Conservation (phyloP, 2,329 filamentous ascomycete genomes). For the Thelonectria rubi region DNA sequence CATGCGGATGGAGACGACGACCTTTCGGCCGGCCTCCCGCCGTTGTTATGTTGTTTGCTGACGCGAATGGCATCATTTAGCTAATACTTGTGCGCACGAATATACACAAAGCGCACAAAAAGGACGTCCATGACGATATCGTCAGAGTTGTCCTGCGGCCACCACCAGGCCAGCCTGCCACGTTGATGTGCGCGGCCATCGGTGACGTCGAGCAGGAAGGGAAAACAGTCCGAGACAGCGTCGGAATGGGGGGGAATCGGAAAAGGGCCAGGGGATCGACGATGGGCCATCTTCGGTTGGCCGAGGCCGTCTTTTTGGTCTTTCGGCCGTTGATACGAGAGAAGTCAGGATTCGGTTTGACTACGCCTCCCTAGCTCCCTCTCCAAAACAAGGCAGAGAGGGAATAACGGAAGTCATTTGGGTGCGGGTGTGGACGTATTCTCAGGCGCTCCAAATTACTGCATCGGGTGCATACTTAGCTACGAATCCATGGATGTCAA, state of each 20-base stretch:
- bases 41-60: not conserved
- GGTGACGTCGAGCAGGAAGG: conserved; percentile 39
- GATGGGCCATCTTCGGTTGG: conserved; percentile 26
- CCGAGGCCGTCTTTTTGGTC: conserved; percentile 6
- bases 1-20: not conserved
- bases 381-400: conserved; percentile 9
- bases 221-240: conserved; percentile 27
- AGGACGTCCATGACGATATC: conserved; percentile 24
- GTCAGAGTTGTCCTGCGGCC: conserved; percentile 26
- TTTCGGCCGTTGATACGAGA: conserved; percentile 13
- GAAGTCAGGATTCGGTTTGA: conserved; percentile 3
- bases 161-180: not conserved
- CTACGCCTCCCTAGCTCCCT: not conserved
- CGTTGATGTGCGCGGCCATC: not conserved
- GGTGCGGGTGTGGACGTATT: not conserved
- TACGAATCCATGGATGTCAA: too few species aligned
- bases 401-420: not conserved
- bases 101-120: conserved; percentile 26
- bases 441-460: too few species aligned
- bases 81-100: not conserved
- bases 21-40: not conserved
- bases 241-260: conserved; percentile 34
- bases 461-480: too few species aligned
- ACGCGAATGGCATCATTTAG: conserved; percentile 7
- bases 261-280: conserved; percentile 41